Conservation (phyloP, 495 filamentous ascomycete species). For the Halenospora varia region DNA sequence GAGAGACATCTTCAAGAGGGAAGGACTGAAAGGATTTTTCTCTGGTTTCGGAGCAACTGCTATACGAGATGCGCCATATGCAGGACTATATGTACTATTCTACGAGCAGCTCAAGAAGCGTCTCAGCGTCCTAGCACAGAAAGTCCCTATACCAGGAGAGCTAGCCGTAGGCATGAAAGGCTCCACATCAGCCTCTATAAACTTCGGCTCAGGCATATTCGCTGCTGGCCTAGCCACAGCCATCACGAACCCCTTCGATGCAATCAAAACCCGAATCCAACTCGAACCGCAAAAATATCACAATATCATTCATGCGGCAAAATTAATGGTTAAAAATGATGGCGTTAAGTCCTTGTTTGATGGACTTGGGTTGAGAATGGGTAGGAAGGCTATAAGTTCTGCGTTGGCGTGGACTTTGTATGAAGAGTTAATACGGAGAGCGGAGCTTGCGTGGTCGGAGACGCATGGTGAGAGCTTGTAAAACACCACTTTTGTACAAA, state of each 20-base stretch:
- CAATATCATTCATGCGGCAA: conserved; percentile 76
- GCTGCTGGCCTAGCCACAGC: conserved; percentile 80
- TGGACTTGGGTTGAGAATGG: conserved; percentile 83
- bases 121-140: conserved; percentile 38
- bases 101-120: conserved; percentile 85
- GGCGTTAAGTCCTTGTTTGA: conserved; percentile 79
- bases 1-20: conserved; percentile 65
- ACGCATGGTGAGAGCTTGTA: conserved; percentile 13
- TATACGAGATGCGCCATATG: conserved; percentile 90
- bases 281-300: conserved; percentile 78
- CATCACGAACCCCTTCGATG: conserved; percentile 94
- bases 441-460: conserved; percentile 58
- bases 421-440: conserved; percentile 80
- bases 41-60: conserved; percentile 92
- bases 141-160: conserved; percentile 15
- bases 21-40: conserved; percentile 85
- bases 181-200: conserved; percentile 63
- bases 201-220: conserved; percentile 74
- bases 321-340: conserved; percentile 76
- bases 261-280: conserved; percentile 92
- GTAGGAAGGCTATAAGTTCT: conserved; percentile 83
- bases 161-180: conserved; percentile 18
- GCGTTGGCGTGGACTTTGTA: conserved; percentile 96
- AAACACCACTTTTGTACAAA: conserved; percentile 12
- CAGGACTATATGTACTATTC: conserved; percentile 88